These are phyloP conservation scores for Cyphellophora attinorum DNA, from an alignment of 2,329 filamentous ascomycete genomes.

Conservation along the genomic window DNA sequence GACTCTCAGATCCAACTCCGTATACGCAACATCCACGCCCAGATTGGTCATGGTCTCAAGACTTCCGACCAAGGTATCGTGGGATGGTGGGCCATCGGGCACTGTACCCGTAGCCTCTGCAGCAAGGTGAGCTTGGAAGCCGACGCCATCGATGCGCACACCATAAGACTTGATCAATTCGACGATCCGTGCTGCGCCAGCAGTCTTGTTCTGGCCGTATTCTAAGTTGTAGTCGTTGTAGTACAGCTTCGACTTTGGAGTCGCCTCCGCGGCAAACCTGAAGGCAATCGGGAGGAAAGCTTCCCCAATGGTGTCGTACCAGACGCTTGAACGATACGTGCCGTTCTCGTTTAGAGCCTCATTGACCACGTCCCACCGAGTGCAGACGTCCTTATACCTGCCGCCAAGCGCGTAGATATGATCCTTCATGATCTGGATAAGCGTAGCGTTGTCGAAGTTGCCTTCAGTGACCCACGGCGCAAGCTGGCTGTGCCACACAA, in stretches of 20 bases:
- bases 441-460: conserved; percentile 2
- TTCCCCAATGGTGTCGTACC: conserved; percentile 60
- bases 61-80: conserved; percentile 25
- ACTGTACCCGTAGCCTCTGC: conserved; percentile 30
- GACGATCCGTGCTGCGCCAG: conserved; percentile 25
- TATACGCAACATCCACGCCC: conserved; percentile 31
- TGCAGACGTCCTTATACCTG: conserved; percentile 52
- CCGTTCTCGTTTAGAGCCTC: conserved; percentile 44
- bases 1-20: conserved; percentile 40
- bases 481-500: conserved; percentile 2
- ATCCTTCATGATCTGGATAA: conserved; percentile 40
- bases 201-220: conserved; percentile 24
- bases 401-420: conserved; percentile 51
- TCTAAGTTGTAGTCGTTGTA: conserved; percentile 51
- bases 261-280: conserved; percentile 55
- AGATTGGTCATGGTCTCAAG: conserved; percentile 28
- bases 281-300: conserved; percentile 63
- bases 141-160: conserved; percentile 37
- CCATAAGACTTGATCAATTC: conserved; percentile 26
- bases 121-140: conserved; percentile 37
- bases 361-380: conserved; percentile 41
- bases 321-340: conserved; percentile 50
- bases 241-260: conserved; percentile 60
- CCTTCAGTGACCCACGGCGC: conserved; percentile 1
- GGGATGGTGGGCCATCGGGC: conserved; percentile 24